These are phyloP conservation scores for Inga leiocalycina DNA, from an alignment of 306 rosid genomes.

Conservation along the genomic window DNA sequence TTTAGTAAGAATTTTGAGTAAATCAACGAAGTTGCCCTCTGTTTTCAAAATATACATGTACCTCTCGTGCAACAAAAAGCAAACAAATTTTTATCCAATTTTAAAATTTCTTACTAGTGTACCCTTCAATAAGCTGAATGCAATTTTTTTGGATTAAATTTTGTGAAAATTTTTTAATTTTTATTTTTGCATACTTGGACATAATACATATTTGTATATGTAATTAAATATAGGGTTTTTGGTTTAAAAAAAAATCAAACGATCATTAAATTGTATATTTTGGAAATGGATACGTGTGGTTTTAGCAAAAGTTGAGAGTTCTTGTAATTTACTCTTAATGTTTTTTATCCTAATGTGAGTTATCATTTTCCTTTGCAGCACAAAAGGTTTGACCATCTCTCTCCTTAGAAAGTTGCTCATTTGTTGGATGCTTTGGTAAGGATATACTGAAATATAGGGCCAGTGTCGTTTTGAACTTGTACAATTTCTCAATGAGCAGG, in stretches of 20 bases:
- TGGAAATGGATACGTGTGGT: background rate
- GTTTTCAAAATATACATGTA: too few species aligned
- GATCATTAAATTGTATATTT: background rate
- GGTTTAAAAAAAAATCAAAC: background rate
- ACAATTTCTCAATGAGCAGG: conserved; percentile 50
- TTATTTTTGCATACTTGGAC: too few species aligned
- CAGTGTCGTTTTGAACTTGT: conserved; percentile 25
- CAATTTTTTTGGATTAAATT: too few species aligned
- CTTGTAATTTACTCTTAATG: background rate
- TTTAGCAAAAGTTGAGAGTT: background rate
- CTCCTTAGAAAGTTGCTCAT: conserved; percentile 10
- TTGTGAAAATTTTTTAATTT: too few species aligned
- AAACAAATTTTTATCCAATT: background rate
- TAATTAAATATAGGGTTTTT: background rate
- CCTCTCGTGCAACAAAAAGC: background rate
- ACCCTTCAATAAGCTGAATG: too few species aligned
- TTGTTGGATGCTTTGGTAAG: conserved; percentile 26
- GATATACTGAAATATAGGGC: conserved; percentile 10
- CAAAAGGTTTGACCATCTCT: conserved; percentile 54
- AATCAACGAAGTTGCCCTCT: background rate
- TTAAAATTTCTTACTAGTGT: too few species aligned
- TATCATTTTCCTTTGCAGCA: conserved; percentile 36
- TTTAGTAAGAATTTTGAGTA: background rate
- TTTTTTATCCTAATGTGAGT: background rate
- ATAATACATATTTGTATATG: background rate